Percentiles rank a stretch among this genome's conserved stretches.
These are phyloP conservation scores for Wickerhamiella lipophila DNA, from an alignment of 805 yeast genomes.

Conservation along the genomic window DNA sequence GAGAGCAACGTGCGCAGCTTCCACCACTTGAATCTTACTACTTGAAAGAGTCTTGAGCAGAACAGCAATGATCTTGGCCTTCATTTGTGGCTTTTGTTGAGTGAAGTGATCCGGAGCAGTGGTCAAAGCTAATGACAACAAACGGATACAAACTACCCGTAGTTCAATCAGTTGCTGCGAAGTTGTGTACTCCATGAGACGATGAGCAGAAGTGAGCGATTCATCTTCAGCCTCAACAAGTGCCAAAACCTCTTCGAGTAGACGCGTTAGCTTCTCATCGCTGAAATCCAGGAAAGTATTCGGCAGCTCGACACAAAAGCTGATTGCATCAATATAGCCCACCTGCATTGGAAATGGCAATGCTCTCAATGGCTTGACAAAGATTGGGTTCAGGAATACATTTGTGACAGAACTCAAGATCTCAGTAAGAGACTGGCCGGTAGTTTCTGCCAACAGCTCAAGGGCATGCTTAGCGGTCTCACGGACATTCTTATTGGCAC, in stretches of 20 bases:
- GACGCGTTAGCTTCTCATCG: slow-evolving; percentile 66
- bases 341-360: slow-evolving; percentile 98
- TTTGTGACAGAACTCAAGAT: slow-evolving; percentile 75
- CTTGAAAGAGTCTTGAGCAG: slow-evolving; percentile 88
- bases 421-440: slow-evolving; percentile 54
- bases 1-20: slow-evolving; percentile 85
- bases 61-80: slow-evolving; percentile 79
- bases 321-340: slow-evolving; percentile 95
- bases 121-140: slow-evolving; percentile 70
- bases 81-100: slow-evolving; percentile 45
- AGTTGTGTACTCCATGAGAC: slow-evolving; percentile 75
- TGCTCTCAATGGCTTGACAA: slow-evolving; percentile 93
- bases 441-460: slow-evolving; percentile 51
- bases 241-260: slow-evolving; percentile 81
- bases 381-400: slow-evolving; percentile 78
- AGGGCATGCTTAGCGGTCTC: slow-evolving; percentile 67
- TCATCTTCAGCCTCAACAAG: slow-evolving; percentile 97
- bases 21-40: slow-evolving; percentile 71
- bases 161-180: slow-evolving; percentile 77
- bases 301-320: slow-evolving; percentile 73
- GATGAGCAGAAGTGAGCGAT: slow-evolving; percentile 74
- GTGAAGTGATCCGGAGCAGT: slow-evolving; percentile 64
- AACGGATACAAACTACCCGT: slow-evolving; percentile 76
- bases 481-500: slow-evolving; percentile 73
- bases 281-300: slow-evolving; percentile 72